Base-by-base conservation (phyloP, 306 rosid species). In the peach (Prunus persica) region DNA sequence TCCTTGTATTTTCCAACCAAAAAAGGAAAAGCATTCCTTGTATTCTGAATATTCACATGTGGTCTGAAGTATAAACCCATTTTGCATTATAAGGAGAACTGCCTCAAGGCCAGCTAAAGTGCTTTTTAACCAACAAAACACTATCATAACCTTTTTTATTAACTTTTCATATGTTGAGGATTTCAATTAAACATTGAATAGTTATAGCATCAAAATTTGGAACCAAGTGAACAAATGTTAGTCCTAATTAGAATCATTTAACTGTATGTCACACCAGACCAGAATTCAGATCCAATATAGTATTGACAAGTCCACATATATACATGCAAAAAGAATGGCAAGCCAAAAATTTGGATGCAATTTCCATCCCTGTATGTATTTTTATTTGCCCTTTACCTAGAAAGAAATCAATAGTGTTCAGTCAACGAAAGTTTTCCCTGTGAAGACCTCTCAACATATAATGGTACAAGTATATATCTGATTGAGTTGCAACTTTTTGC, bases 401-500 rank as follows among this genome's bases (percentile, higher is more conserved):
- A 63, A 30, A 63, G 12, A 63, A 63, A 79, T 41, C 61, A 66
- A 72, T 27, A 38, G 5, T 52, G 43, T 56, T 24, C 55, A 16
- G 56, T 58, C 30, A 43, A 73, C 67, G 58, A 25, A 61, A 15
- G 77, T 25, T 61, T 72, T 51, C 67, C 5, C 19, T 9, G 32
- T 24, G 38, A 63, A n/a, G 20, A 66, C 41, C 49, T 7, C 74
- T 71, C 41, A 77, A 75, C 63, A 58, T 47, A 47, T 14, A 69
- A 51, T 47, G 61, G 14, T 34, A 30, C 18, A 34, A 8, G 57
- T 30, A 58, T 57, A 19, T 24, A 61, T 18, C 5, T 72, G 62
- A 66, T 50, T 50, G 58, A 58, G 62, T 32, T 73, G 51, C 71
- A 71, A 41, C 43, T 67, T 28, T 73, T 51, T 82, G 46, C 68